phyloP scores from a whole-genome alignment of 257 asterid genomes.

The Przewalskia tangutica region DNA sequence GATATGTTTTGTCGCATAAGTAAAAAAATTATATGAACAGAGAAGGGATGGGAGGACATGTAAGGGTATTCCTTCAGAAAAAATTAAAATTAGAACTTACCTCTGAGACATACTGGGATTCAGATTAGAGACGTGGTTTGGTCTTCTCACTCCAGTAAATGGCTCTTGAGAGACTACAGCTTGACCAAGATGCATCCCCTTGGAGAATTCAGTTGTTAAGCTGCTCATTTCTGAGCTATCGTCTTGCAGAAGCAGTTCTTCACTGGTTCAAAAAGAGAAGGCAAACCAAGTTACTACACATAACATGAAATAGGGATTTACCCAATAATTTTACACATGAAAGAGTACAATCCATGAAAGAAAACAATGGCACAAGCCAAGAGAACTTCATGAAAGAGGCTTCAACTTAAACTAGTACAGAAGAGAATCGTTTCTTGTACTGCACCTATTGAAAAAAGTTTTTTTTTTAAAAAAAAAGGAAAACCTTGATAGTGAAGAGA shows the following conservation, averaged over 20 bases:
- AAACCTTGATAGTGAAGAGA: not conserved
- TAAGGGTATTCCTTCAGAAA: not conserved
- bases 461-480: not conserved
- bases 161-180: slow-evolving; percentile 38
- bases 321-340: not conserved
- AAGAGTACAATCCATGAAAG: not conserved
- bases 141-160: slow-evolving; percentile 41
- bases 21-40: not conserved
- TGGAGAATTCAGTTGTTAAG: slow-evolving; percentile 56
- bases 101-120: slow-evolving; percentile 37
- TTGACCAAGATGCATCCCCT: slow-evolving; percentile 57
- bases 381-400: not conserved
- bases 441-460: not conserved
- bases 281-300: not conserved
- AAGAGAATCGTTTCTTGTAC: not conserved
- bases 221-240: slow-evolving; percentile 57
- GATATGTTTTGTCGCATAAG: not conserved
- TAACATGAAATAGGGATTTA: not conserved
- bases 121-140: slow-evolving; percentile 38
- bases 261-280: slow-evolving; percentile 42
- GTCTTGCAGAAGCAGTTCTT: slow-evolving; percentile 89
- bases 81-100: slow-evolving; percentile 23
- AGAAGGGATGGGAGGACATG: not conserved
- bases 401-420: not conserved
- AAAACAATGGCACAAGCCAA: not conserved